Base-by-base conservation (phyloP, 2,329 filamentous ascomycete species). In the Penicillium crustosum region DNA sequence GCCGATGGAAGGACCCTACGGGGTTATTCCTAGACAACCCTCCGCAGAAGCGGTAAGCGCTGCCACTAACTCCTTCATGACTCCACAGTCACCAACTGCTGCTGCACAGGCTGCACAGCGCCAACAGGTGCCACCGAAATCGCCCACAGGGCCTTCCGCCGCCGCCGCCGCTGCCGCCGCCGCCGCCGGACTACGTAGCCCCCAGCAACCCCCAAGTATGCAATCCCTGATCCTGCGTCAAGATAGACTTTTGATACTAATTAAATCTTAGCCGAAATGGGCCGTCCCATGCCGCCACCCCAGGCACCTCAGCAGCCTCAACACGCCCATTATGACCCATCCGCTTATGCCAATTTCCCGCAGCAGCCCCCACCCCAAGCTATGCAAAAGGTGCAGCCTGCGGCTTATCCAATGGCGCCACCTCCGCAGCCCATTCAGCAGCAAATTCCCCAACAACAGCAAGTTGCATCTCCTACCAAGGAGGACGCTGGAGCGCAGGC, bases 111-210 rank as follows among this genome's bases (percentile, higher is more conserved):
- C 62, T 59, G 64, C 72, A 53, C 65, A 70, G 69, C 76, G 79
- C 27, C 81, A 81, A 54, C 74, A 78, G 42, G 72, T 79, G 42
- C 73, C 76, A 27, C 77, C 77, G 53, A 77, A 82, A 61, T 77
- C 78, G 42, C 80, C 83, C 49, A 53, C 62, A 4, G 81, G 82
- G 15, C 78, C 78, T 12, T 76, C 79, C 54, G 69, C 76, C 35
- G 80, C 81, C 15, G 77, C 79, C 12, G 73, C 77, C 0, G 80
- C 81, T 0, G 81, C 82, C 3, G 78, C 77, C 9, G 81, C 79
- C 2, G 77, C 79, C 36, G 74, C 75, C 54, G 77, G 76, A 21
- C 78, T 81, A 69, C 76, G 78, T 23, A 73, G 75, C 42, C 76
- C 75, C 44, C 76, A 77, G 57, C 73, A 78, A 50, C 68, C 74